Evolutionary conservation across 352 stramenopile species (phyloP).

Genomic region (Phytophthora quininea): DNA sequence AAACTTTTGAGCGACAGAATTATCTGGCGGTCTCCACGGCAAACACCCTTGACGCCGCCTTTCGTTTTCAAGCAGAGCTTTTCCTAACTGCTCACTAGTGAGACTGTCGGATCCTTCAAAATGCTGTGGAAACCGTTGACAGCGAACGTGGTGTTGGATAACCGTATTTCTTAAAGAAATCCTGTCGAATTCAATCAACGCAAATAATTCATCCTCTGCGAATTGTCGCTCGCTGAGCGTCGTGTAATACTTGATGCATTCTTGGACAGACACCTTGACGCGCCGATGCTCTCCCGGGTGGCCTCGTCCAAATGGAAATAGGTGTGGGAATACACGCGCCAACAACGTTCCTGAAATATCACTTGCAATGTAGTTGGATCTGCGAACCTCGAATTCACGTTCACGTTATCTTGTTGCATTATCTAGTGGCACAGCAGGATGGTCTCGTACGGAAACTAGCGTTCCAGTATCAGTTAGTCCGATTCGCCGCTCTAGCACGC

Average conservation of each 20-base stretch:
- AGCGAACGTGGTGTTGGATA: not conserved
- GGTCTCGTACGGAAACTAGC: not conserved
- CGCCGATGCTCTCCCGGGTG: constrained; percentile 6
- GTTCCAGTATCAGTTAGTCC: not conserved
- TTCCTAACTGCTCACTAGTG: not conserved
- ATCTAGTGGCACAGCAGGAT: not conserved
- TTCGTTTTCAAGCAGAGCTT: constrained; percentile 12
- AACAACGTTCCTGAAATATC: constrained; percentile 5
- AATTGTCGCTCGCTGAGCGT: constrained; percentile 15
- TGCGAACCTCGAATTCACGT: not conserved
- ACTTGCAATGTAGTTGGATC: not conserved
- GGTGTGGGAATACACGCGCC: constrained; percentile 6
- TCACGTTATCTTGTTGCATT: no score
- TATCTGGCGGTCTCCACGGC: not conserved
- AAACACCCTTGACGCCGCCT: not conserved
- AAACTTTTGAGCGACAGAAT: not conserved
- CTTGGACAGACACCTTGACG: constrained; percentile 9
- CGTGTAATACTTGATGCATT: constrained; percentile 17
- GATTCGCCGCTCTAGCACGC: constrained; percentile 4
- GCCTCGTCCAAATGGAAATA: constrained; percentile 9
- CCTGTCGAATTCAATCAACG: constrained; percentile 12
- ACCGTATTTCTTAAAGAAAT: constrained; percentile 18
- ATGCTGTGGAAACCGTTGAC: constrained; percentile 6
- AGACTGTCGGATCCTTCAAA: constrained; percentile 6
- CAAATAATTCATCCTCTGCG: constrained; percentile 20